phyloP scores from a whole-genome alignment of 2,329 filamentous ascomycete species.

The Neurospora sp. region DNA sequence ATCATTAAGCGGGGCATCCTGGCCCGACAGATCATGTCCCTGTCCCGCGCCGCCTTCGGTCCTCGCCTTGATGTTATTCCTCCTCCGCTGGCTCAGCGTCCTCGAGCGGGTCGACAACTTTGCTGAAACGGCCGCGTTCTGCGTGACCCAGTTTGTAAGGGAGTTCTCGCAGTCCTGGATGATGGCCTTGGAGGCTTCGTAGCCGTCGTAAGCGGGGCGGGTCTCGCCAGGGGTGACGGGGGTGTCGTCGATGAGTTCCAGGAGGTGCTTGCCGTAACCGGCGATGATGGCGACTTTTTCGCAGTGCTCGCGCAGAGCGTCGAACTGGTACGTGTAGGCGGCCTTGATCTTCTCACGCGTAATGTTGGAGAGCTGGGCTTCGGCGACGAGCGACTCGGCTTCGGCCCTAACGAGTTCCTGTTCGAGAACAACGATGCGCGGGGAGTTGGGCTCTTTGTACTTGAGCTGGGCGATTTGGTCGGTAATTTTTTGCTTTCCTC shows the following conservation, averaged over 20 bases:
- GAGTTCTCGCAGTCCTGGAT: conserved; percentile 98
- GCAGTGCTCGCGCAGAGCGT: conserved; percentile 91
- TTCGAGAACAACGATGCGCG: conserved; percentile 94
- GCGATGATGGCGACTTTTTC: conserved; percentile 98
- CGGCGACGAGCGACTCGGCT: conserved; percentile 95
- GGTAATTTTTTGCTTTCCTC: conserved; percentile 97
- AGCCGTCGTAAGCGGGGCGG: conserved; percentile 89
- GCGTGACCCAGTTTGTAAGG: conserved; percentile 91
- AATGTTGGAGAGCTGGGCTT: conserved; percentile 97
- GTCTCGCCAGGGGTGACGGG: conserved; percentile 97
- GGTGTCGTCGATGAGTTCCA: conserved; percentile 92
- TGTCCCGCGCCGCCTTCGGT: conserved; percentile 51
- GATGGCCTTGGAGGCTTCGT: conserved; percentile 96
- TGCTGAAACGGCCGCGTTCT: conserved; percentile 79
- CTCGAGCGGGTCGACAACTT: conserved; percentile 82
- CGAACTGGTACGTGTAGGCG: conserved; percentile 96
- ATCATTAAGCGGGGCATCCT: conserved; percentile 71
- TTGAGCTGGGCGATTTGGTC: conserved; percentile 98
- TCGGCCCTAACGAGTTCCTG: conserved; percentile 97
- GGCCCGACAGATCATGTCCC: conserved; percentile 60
- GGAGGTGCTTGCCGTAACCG: conserved; percentile 94
- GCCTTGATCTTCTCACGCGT: conserved; percentile 99
- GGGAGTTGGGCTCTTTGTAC: conserved; percentile 98
- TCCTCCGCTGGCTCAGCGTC: conserved; percentile 76
- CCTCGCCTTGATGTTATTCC: conserved; percentile 57